Evolutionary conservation across 176 grass and related monocot genomes (phyloP).

Genomic region (Carex littledalei): DNA sequence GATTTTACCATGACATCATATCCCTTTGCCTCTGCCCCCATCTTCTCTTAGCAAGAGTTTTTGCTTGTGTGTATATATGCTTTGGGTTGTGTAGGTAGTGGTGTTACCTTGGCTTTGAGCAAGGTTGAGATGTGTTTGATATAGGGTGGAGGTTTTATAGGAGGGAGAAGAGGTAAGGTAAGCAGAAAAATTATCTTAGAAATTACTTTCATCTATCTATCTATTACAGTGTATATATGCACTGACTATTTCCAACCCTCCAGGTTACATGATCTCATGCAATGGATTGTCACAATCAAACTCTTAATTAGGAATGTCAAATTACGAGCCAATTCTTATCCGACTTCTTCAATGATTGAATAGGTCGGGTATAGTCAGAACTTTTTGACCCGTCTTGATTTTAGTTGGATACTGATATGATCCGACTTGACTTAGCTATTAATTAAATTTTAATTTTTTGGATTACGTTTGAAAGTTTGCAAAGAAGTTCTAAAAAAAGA

Average conservation of each 20-base stretch:
- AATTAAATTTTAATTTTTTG: no score
- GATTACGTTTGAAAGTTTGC: no score
- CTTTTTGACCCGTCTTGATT: not conserved
- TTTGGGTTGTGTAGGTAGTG: not conserved
- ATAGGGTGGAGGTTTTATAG: not conserved
- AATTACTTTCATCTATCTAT: not conserved
- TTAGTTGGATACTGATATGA: not conserved
- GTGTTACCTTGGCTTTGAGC: not conserved
- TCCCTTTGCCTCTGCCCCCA: constrained; percentile 32
- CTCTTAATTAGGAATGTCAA: no score
- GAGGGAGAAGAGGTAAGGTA: not conserved
- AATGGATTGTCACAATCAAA: no score
- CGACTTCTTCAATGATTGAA: no score
- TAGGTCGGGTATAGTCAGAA: not conserved
- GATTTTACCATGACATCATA: constrained; percentile 26
- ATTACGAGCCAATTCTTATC: no score
- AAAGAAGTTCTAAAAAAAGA: no score
- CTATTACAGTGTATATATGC: not conserved
- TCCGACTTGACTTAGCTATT: no score
- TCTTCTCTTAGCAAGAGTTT: not conserved
- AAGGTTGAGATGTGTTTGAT: not conserved
- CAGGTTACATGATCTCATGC: not conserved
- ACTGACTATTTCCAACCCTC: not conserved
- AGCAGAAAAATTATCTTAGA: not conserved
- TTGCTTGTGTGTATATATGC: not conserved